phyloP scores from a whole-genome alignment of 1,139 yeast genomes.

The Groenewaldozyma sp. region DNA sequence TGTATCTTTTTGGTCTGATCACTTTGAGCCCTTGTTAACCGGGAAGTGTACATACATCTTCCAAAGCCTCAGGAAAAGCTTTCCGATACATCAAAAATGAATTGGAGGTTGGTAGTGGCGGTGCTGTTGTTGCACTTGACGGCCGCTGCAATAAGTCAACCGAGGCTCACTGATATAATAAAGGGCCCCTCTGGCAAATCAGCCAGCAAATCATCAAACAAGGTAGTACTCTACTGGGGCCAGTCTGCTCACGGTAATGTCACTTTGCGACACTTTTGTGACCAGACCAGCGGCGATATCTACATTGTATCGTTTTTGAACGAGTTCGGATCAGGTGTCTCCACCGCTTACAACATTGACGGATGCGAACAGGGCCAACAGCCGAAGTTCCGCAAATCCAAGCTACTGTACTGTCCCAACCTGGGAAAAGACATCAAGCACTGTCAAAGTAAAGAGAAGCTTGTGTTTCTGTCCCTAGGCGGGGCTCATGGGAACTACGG shows the following conservation, averaged over 20 bases:
- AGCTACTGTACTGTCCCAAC: slow-evolving; percentile 27
- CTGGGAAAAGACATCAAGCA: slow-evolving; percentile 55
- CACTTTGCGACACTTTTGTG: slow-evolving; percentile 60
- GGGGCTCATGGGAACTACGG: slow-evolving; percentile 82
- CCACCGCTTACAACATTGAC: slow-evolving; percentile 58
- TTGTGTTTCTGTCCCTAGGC: slow-evolving; percentile 73
- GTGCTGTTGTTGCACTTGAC: too few species aligned
- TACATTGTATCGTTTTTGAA: slow-evolving; percentile 62
- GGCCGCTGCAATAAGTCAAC: too few species aligned
- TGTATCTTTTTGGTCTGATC: too few species aligned
- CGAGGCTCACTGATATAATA: too few species aligned
- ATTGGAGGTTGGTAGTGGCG: too few species aligned
- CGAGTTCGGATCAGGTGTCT: slow-evolving; percentile 40
- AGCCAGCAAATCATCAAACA: too few species aligned
- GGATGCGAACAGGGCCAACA: slow-evolving; percentile 32
- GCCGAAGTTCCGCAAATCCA: slow-evolving; percentile 20
- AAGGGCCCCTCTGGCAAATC: too few species aligned
- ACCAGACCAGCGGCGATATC: slow-evolving; percentile 58
- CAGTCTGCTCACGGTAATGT: slow-evolving; percentile 73
- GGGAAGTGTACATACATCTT: too few species aligned
- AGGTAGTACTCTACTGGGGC: slow-evolving; percentile 86
- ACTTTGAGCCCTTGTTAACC: too few species aligned
- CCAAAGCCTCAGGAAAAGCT: too few species aligned
- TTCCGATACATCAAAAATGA: too few species aligned
- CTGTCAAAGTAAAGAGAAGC: slow-evolving; percentile 72